phyloP scores from a whole-genome alignment of 805 yeast genomes.

The Kluyveromyces siamensis region DNA sequence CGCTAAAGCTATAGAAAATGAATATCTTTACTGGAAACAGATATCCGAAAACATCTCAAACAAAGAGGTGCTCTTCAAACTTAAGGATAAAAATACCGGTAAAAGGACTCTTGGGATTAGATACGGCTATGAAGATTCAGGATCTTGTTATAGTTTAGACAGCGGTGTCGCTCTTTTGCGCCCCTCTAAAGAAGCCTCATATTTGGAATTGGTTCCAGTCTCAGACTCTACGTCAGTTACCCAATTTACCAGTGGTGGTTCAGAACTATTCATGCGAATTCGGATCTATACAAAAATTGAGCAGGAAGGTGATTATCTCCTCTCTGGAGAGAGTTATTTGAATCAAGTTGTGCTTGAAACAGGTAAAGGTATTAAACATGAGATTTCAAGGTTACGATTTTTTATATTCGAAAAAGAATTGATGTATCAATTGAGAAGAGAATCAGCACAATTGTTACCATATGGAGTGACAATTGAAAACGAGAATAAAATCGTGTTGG shows the following conservation, averaged over 20 bases:
- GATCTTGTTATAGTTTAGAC: slow-evolving; percentile 60
- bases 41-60: slow-evolving; percentile 21
- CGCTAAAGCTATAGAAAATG: slow-evolving; percentile 46
- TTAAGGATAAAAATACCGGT: slow-evolving; percentile 46
- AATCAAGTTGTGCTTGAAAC: slow-evolving; percentile 11
- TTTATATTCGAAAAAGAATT: slow-evolving; percentile 84
- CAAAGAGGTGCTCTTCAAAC: slow-evolving; percentile 43
- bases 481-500: slow-evolving; percentile 55
- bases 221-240: slow-evolving; percentile 27
- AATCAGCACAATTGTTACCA: slow-evolving; percentile 60
- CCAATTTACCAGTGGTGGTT: slow-evolving; percentile 1
- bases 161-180: slow-evolving; percentile 68
- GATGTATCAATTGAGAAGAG: slow-evolving; percentile 67
- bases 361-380: slow-evolving; percentile 37
- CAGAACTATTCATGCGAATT: slow-evolving; percentile 45
- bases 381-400: slow-evolving; percentile 59
- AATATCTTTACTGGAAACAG: slow-evolving; percentile 50
- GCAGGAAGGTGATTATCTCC: slow-evolving; percentile 39
- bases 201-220: slow-evolving; percentile 35
- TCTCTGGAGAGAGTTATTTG: slow-evolving; percentile 47
- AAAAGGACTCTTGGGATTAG: slow-evolving; percentile 62
- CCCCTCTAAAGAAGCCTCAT: slow-evolving; percentile 31
- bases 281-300: slow-evolving; percentile 47
- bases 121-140: slow-evolving; percentile 88
- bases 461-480: slow-evolving; percentile 59